These are phyloP conservation scores for Cladosporium sp. DNA, from an alignment of 2,329 filamentous ascomycete species.

Conservation along the genomic window DNA sequence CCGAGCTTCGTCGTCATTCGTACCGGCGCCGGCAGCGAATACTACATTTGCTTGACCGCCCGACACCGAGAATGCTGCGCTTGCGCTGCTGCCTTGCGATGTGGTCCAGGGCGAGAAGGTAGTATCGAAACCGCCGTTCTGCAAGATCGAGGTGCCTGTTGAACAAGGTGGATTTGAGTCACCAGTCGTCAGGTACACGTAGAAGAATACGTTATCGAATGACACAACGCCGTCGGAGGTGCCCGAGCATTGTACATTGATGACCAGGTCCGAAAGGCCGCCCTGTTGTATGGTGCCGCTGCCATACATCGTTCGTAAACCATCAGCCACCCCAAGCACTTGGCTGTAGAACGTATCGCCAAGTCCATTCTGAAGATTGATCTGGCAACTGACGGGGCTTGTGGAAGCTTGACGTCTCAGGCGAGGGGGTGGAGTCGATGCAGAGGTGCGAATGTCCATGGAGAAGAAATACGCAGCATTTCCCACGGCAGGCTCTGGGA, in stretches of 20 bases:
- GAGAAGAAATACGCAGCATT: conserved; percentile 6
- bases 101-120: not conserved
- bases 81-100: not conserved
- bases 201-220: conserved; percentile 7
- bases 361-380: not conserved
- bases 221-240: not conserved
- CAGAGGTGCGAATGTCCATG: not conserved
- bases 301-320: not conserved
- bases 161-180: conserved; percentile 1
- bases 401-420: not conserved
- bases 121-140: conserved; percentile 9
- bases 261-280: not conserved
- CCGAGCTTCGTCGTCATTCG: not conserved
- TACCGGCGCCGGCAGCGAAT: not conserved
- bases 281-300: conserved; percentile 5
- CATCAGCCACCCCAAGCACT: not conserved
- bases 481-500: not conserved
- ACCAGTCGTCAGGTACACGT: not conserved
- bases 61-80: not conserved
- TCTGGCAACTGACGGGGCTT: not conserved
- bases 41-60: not conserved
- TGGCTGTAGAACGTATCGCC: conserved; percentile 2
- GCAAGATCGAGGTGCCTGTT: not conserved
- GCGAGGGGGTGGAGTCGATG: not conserved
- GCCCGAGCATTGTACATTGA: not conserved